phyloP scores from a whole-genome alignment of 768 basidiomycete species.

The Trametes villosa region DNA sequence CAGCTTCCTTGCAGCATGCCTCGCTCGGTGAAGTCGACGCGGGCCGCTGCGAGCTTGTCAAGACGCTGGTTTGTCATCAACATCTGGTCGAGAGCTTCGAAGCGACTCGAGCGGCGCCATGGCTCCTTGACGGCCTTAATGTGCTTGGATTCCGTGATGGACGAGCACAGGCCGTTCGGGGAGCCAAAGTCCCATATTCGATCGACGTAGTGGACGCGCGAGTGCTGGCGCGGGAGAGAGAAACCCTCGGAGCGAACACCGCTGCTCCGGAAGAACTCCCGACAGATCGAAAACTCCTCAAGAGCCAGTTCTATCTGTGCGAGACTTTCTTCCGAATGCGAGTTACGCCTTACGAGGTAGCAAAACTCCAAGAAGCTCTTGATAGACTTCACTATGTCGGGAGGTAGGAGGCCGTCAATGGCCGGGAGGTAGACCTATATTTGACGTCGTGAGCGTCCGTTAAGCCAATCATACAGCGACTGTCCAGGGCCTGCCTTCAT shows the following conservation, averaged over 20 bases:
- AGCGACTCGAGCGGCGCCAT: neutral
- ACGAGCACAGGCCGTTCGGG: neutral
- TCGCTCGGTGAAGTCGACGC: neutral
- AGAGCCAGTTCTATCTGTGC: neutral
- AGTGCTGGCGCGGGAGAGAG: neutral
- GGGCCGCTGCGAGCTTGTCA: neutral
- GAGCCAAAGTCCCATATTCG: neutral
- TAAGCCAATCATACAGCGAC: neutral
- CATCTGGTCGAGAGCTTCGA: neutral
- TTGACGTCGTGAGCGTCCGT: neutral
- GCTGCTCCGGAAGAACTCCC: neutral
- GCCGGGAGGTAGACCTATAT: constrained; percentile 11
- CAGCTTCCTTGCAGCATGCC: neutral
- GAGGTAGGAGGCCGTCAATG: constrained; percentile 18
- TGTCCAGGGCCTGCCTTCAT: neutral
- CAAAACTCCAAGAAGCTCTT: constrained; percentile 27
- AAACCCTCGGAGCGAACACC: neutral
- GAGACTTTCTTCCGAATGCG: constrained; percentile 17
- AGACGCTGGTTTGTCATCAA: neutral
- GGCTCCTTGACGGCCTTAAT: neutral
- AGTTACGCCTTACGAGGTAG: constrained; percentile 22
- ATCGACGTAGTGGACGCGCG: neutral
- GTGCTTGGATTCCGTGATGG: neutral
- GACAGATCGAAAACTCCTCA: neutral
- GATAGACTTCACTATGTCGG: constrained; percentile 12